phyloP scores from a whole-genome alignment of 2,329 filamentous ascomycete genomes.

The Neonectria punicea region DNA sequence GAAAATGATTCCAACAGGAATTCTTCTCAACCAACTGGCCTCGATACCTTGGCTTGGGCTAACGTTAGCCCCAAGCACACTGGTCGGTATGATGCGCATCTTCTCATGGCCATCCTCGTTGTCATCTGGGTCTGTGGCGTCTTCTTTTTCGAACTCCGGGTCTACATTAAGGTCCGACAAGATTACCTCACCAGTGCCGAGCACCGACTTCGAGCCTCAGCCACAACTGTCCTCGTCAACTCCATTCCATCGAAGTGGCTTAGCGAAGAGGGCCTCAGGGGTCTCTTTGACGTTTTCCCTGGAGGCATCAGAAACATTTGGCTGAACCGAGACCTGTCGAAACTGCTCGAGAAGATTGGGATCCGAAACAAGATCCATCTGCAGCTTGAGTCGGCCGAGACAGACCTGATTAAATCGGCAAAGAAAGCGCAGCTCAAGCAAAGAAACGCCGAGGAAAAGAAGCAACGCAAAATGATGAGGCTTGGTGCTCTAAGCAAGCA shows the following conservation, averaged over 20 bases:
- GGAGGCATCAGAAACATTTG: conserved; percentile 95
- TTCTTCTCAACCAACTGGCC: conserved; percentile 59
- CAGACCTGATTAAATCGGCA: conserved; percentile 81
- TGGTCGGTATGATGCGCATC: conserved; percentile 83
- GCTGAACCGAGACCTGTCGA: conserved; percentile 91
- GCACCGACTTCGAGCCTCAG: conserved; percentile 91
- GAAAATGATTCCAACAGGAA: conserved; percentile 46
- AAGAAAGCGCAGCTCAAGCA: conserved; percentile 83
- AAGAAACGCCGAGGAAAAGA: conserved; percentile 71
- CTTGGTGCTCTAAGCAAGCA: conserved; percentile 62
- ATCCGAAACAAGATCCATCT: conserved; percentile 76
- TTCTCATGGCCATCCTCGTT: conserved; percentile 80
- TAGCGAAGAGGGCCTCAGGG: conserved; percentile 80
- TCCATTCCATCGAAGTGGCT: conserved; percentile 94
- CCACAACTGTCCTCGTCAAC: conserved; percentile 93
- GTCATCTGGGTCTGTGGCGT: conserved; percentile 88
- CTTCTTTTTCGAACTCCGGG: conserved; percentile 84
- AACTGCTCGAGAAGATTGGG: conserved; percentile 85
- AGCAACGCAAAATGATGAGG: conserved; percentile 63
- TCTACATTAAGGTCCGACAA: conserved; percentile 93
- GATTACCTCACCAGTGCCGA: conserved; percentile 95
- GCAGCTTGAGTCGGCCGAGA: conserved; percentile 83
- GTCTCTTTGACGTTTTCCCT: conserved; percentile 94
- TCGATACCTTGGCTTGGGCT: conserved; percentile 88
- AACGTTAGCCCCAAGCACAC: conserved; percentile 78